Conservation (phyloP, 257 asterid genomes). For the Scutellaria barbata region DNA sequence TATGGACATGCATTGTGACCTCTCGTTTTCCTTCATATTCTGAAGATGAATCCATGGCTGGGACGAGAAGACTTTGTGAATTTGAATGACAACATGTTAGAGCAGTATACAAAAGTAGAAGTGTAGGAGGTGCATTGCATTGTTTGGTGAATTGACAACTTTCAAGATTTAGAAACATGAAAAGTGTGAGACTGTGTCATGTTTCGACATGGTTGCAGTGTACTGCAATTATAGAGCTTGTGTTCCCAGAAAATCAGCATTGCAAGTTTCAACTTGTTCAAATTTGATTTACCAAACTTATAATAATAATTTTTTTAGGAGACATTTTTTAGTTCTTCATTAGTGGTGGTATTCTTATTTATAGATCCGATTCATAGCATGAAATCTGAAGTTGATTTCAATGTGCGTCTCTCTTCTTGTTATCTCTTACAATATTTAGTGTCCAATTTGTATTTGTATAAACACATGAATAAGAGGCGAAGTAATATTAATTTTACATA, state of each 20-base stretch:
- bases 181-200: background rate
- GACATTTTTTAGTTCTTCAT: no score
- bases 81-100: background rate
- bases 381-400: no score
- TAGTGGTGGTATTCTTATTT: no score
- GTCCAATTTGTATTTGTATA: no score
- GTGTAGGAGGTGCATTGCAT: constrained; percentile 16
- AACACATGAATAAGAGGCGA: no score
- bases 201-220: background rate
- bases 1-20: background rate
- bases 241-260: constrained; percentile 16
- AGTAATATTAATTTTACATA: no score
- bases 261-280: background rate
- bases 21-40: constrained; percentile 15
- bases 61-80: no score
- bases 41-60: background rate
- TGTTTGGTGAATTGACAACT: constrained; percentile 12
- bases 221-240: background rate
- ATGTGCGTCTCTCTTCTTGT: no score
- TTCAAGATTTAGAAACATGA: constrained; percentile 18
- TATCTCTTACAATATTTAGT: no score
- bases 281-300: no score
- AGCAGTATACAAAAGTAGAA: constrained; percentile 24
- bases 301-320: no score
- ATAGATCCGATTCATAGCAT: no score